These are phyloP conservation scores for Mucor racemosus DNA, from an alignment of 371 early-diverging fungal genomes.

Conservation along the genomic window DNA sequence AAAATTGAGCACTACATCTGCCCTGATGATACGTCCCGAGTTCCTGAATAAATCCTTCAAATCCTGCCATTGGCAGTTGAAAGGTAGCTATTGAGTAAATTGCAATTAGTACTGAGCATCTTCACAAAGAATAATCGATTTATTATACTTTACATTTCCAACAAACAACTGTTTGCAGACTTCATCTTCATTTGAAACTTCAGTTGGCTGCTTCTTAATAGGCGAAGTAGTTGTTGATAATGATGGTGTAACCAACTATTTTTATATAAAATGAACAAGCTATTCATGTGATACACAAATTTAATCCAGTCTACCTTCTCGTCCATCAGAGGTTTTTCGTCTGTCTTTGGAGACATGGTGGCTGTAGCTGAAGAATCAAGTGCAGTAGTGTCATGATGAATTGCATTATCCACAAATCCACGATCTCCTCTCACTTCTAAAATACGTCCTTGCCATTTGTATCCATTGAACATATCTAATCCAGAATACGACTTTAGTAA, in stretches of 20 bases:
- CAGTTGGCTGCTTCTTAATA: background rate
- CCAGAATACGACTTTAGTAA: background rate
- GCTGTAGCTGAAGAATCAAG: background rate
- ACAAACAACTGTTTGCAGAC: conserved; percentile 57
- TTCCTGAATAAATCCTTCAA: conserved; percentile 78
- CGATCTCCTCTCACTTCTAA: conserved; percentile 77
- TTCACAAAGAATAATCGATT: background rate
- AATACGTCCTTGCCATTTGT: conserved; percentile 72
- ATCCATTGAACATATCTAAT: conserved; percentile 69
- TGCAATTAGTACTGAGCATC: background rate
- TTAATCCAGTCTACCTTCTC: background rate
- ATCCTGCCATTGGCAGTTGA: conserved; percentile 77
- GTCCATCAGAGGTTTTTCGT: background rate
- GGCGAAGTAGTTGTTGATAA: background rate
- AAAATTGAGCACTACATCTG: conserved; percentile 70
- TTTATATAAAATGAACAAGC: background rate
- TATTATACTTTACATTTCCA: conserved; percentile 59
- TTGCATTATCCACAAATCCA: conserved; percentile 33
- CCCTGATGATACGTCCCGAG: conserved; percentile 67
- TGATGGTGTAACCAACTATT: conserved; percentile 2
- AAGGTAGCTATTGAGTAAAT: conserved; percentile 61
- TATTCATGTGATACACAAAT: background rate
- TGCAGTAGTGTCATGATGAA: background rate
- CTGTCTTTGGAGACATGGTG: background rate
- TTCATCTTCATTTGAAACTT: background rate